phyloP scores from a whole-genome alignment of 441 rosid species.

The Arabidopsis hybrid region DNA sequence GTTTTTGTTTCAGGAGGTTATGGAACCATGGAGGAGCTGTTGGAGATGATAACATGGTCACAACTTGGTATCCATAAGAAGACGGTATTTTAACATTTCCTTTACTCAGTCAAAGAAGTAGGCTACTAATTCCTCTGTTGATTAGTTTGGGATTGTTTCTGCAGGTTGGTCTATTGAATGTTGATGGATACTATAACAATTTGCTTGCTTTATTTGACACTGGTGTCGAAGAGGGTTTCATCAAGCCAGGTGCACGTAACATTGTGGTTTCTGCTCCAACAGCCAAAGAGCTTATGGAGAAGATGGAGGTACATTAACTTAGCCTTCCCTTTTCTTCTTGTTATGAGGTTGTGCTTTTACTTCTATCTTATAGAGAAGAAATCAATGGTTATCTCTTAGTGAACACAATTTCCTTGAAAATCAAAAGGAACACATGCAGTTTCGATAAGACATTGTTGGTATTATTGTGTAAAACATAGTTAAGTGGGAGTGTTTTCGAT shows the following conservation, averaged over 20 bases:
- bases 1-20: conserved; percentile 75
- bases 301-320: conserved; percentile 78
- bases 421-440: neutral
- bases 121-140: neutral
- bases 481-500: neutral
- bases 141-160: conserved; percentile 22
- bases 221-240: conserved; percentile 92
- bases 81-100: conserved; percentile 55
- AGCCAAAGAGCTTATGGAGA: conserved; percentile 82
- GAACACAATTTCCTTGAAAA: neutral
- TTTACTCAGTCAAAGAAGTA: conserved; percentile 4
- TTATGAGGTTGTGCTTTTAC: neutral
- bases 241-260: conserved; percentile 81
- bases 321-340: conserved; percentile 2
- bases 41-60: conserved; percentile 99
- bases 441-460: neutral
- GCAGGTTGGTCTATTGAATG: conserved; percentile 93
- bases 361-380: conserved; percentile 7
- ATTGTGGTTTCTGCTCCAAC: conserved; percentile 88
- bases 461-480: neutral
- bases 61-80: conserved; percentile 97
- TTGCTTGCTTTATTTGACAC: conserved; percentile 87
- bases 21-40: conserved; percentile 95
- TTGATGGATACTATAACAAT: conserved; percentile 86
- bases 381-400: neutral